phyloP scores from a whole-genome alignment of 108 stramenopile species.

The Bacterosira constricta region DNA sequence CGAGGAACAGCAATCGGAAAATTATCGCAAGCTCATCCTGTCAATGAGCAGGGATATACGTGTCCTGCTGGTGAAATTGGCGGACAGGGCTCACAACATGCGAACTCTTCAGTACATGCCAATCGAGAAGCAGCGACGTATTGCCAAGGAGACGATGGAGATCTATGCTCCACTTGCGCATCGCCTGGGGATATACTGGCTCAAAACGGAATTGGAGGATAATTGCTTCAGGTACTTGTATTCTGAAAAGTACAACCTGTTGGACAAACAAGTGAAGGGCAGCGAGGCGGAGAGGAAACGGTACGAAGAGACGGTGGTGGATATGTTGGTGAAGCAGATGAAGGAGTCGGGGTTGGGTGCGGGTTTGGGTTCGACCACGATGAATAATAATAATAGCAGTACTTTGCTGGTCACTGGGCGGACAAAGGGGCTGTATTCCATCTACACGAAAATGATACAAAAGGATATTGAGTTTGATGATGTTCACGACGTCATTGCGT shows the following conservation, averaged over 20 bases:
- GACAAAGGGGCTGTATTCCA: constrained; percentile 32
- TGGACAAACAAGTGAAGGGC: constrained; percentile 8
- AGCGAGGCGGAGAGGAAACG: constrained; percentile 19
- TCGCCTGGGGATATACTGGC: constrained; percentile 38
- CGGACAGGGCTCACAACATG: constrained; percentile 42
- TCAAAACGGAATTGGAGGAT: constrained; percentile 57
- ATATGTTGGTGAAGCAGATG: constrained; percentile 31
- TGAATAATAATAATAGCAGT: too few species aligned
- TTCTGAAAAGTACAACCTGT: constrained; percentile 14
- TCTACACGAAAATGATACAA: constrained; percentile 32
- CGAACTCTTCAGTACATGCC: constrained; percentile 38
- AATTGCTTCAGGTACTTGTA: constrained; percentile 41
- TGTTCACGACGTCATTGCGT: constrained; percentile 25
- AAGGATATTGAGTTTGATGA: constrained; percentile 26
- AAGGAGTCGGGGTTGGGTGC: constrained; percentile 17
- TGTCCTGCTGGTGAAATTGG: constrained; percentile 39
- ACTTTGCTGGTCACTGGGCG: constrained; percentile 17
- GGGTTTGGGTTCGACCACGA: background rate
- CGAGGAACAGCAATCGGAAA: constrained; percentile 24
- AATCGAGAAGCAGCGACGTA: constrained; percentile 20
- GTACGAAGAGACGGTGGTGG: constrained; percentile 33
- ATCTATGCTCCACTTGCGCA: constrained; percentile 55
- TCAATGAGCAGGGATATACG: constrained; percentile 32
- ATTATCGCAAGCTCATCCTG: constrained; percentile 35
- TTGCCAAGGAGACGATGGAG: constrained; percentile 48